phyloP scores from a whole-genome alignment of 2,329 filamentous ascomycete genomes.

The Metarhizium guizhouense region DNA sequence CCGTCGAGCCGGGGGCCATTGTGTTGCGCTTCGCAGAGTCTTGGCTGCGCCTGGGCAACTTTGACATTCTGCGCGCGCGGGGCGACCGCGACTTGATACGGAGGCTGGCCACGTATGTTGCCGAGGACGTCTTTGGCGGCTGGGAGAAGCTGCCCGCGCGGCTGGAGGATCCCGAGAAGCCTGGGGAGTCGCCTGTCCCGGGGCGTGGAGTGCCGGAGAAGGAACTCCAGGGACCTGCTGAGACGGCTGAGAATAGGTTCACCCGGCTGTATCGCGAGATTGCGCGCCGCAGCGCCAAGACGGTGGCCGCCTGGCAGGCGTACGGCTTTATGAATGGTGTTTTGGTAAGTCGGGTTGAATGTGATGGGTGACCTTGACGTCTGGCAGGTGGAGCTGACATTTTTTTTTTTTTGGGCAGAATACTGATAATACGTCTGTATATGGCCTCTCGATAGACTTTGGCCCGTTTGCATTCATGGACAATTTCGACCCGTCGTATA shows the following conservation, averaged over 20 bases:
- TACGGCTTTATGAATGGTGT: slow-evolving; percentile 99
- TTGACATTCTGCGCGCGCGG: slow-evolving; percentile 79
- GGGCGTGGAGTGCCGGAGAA: slow-evolving; percentile 44
- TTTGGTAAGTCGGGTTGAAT: slow-evolving; percentile 32
- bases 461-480: slow-evolving; percentile 97
- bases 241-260: slow-evolving; percentile 75
- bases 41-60: slow-evolving; percentile 92
- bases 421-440: slow-evolving; percentile 92
- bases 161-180: slow-evolving; percentile 41
- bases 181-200: slow-evolving; percentile 30
- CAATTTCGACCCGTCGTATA: slow-evolving; percentile 89
- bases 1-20: slow-evolving; percentile 81
- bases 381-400: slow-evolving; percentile 11
- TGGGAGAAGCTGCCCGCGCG: slow-evolving; percentile 74
- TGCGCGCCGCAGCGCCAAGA: slow-evolving; percentile 72
- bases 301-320: slow-evolving; percentile 89
- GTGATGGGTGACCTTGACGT: too few relatives aligned
- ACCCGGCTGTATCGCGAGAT: slow-evolving; percentile 81
- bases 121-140: slow-evolving; percentile 77
- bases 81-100: slow-evolving; percentile 70
- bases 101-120: slow-evolving; percentile 70
- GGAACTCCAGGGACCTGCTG: slow-evolving; percentile 56
- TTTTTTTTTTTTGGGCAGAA: slow-evolving; percentile 38
- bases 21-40: slow-evolving; percentile 84
- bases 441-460: slow-evolving; percentile 85